Conservation (phyloP, 352 stramenopile genomes). For the Globisporangium uncinulatum region DNA sequence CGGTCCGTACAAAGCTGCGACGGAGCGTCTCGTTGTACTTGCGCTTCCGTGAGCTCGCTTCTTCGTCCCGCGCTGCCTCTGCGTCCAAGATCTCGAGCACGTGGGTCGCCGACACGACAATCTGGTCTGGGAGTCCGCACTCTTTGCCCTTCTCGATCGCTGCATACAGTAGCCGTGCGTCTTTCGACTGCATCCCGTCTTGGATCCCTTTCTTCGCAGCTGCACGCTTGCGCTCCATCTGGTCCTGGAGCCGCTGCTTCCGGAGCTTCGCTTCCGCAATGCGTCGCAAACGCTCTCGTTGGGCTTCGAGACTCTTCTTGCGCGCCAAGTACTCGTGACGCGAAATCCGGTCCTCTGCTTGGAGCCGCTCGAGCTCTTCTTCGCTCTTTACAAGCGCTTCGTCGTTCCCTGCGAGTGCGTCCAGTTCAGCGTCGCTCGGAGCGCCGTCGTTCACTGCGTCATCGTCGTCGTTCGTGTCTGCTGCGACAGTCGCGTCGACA, state of each 20-base stretch:
- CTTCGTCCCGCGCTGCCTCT: conserved; percentile 58
- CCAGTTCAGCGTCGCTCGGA: conserved; percentile 54
- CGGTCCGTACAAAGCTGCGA: conserved; percentile 65
- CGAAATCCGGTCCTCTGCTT: conserved; percentile 58
- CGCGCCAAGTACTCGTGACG: conserved; percentile 76
- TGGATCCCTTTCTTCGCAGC: conserved; percentile 65
- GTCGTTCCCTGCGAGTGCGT: conserved; percentile 53
- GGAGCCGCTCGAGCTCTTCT: conserved; percentile 64
- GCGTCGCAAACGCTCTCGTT: conserved; percentile 54
- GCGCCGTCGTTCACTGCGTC: conserved; percentile 37
- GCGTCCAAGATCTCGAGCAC: conserved; percentile 74
- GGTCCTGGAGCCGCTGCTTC: conserved; percentile 60
- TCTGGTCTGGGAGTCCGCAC: conserved; percentile 46
- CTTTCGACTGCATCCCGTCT: conserved; percentile 55
- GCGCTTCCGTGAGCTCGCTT: conserved; percentile 52
- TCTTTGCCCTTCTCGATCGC: conserved; percentile 75
- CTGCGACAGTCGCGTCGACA: conserved; percentile 5
- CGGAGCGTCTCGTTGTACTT: conserved; percentile 59
- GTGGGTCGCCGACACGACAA: conserved; percentile 68
- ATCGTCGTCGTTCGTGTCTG: conserved; percentile 25
- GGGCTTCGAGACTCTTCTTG: conserved; percentile 64
- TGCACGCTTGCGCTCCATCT: conserved; percentile 52
- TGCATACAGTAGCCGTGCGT: conserved; percentile 37
- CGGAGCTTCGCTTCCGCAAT: conserved; percentile 52
- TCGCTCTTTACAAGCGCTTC: conserved; percentile 63